A percentile compares a stretch with the other conserved stretches of the same genome.
Evolutionary conservation across 768 basidiomycete species (phyloP).

Genomic region (Lentinula boryana): DNA sequence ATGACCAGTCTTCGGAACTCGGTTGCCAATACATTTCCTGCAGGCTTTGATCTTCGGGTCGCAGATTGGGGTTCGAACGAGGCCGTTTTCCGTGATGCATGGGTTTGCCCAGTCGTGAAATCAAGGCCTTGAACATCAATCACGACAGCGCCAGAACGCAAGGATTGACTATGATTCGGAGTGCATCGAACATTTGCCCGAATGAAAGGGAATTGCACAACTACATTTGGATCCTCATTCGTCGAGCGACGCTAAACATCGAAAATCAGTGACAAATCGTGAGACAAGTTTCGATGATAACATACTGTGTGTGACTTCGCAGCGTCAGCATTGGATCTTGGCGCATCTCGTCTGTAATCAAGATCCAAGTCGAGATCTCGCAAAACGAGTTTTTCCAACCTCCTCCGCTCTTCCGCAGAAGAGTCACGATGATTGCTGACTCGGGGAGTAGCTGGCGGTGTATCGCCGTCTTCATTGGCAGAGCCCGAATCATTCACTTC

Average conservation of each 20-base stretch:
- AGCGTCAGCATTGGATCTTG: conserved; percentile 9
- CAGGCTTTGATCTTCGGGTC: not conserved
- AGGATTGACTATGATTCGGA: conserved; percentile 33
- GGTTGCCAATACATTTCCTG: not conserved
- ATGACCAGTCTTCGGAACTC: not conserved
- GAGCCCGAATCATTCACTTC: conserved; percentile 11
- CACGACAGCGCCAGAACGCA: conserved; percentile 65
- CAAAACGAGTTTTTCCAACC: conserved; percentile 45
- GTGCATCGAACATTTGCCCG: conserved; percentile 67
- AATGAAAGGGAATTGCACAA: conserved; percentile 33
- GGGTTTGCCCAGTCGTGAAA: not conserved
- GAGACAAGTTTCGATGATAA: not conserved
- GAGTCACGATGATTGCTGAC: conserved; percentile 10
- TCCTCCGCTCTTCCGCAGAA: conserved; percentile 25
- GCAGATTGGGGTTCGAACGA: not conserved
- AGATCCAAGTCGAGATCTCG: conserved; percentile 53
- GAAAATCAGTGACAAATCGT: not conserved
- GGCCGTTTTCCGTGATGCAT: not conserved
- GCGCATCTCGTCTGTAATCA: conserved; percentile 29
- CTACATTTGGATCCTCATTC: not conserved
- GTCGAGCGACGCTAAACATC: not conserved
- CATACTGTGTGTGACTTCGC: not conserved
- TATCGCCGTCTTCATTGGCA: conserved; percentile 26
- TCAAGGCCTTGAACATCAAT: conserved; percentile 54
- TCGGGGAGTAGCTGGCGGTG: conserved; percentile 32